A percentile compares a stretch with the other conserved stretches of the same genome.
Evolutionary conservation across 78 protist genomes (phyloP).

Genomic region (Pigoraptor vietnamica): DNA sequence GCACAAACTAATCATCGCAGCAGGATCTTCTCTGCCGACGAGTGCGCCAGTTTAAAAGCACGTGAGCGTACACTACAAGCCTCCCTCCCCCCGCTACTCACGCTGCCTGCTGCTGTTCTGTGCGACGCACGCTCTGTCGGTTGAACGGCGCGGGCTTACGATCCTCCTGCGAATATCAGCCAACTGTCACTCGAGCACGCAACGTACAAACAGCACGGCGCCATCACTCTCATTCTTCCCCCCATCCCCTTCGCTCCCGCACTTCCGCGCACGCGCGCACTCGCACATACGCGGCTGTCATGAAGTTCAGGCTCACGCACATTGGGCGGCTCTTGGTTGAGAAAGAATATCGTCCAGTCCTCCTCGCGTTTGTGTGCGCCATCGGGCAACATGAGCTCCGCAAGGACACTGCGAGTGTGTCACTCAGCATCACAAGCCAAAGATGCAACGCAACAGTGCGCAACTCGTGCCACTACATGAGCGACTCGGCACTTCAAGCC

Average conservation of each 20-base stretch:
- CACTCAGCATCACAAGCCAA: neutral
- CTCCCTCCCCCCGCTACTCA: neutral
- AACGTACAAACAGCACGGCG: neutral
- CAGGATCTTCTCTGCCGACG: too few species aligned
- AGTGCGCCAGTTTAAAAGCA: too few species aligned
- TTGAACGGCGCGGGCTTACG: neutral
- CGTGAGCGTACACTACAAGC: too few species aligned
- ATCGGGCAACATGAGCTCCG: slow-evolving; percentile 85
- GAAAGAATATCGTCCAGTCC: slow-evolving; percentile 77
- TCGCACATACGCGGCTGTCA: neutral
- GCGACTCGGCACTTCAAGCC: too few species aligned
- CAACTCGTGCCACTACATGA: neutral
- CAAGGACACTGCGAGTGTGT: slow-evolving; percentile 25
- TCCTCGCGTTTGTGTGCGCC: slow-evolving; percentile 76
- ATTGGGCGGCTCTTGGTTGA: slow-evolving; percentile 17
- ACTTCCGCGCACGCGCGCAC: neutral
- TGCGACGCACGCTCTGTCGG: neutral
- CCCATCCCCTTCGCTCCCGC: neutral
- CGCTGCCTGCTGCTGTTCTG: neutral
- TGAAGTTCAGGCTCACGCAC: neutral
- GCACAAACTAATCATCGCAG: too few species aligned
- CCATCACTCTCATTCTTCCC: neutral
- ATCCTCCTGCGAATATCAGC: neutral
- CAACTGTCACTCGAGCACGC: too few species aligned
- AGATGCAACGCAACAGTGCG: neutral